phyloP scores from a whole-genome alignment of 192 early-diverging fungal species.

The Umbelopsis sp. region DNA sequence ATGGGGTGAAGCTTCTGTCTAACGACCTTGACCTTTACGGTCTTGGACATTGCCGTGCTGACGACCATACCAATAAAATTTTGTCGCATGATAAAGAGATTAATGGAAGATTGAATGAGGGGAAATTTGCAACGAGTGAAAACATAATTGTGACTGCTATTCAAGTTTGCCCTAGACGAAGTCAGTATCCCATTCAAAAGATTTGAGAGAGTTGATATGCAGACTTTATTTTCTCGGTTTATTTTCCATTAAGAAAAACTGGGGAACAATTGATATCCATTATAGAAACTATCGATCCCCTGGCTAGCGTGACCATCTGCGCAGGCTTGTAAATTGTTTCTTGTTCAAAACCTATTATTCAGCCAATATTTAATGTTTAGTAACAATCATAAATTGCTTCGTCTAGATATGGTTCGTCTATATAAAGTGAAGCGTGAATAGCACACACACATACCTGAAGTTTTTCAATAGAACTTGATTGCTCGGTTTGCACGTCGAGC shows the following conservation, averaged over 20 bases:
- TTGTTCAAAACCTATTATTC: background rate
- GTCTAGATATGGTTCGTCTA: background rate
- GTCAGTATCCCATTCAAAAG: no score
- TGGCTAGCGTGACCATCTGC: background rate
- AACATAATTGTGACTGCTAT: no score
- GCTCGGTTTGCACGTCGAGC: background rate
- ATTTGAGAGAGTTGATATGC: no score
- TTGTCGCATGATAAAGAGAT: slow-evolving; percentile 58
- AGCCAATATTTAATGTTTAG: background rate
- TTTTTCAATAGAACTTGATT: background rate
- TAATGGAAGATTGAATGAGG: background rate
- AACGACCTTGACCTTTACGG: slow-evolving; percentile 86
- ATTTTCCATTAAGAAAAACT: no score
- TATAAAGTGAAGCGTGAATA: background rate
- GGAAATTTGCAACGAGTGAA: background rate
- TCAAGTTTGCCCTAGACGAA: no score
- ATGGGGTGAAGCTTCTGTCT: slow-evolving; percentile 76
- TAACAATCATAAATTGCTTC: background rate
- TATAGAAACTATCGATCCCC: no score
- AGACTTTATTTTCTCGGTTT: no score
- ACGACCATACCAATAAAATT: slow-evolving; percentile 87
- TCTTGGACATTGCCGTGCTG: slow-evolving; percentile 87
- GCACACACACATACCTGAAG: background rate
- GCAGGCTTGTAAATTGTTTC: background rate
- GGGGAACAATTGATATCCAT: no score